Conservation (phyloP, 2,329 filamentous ascomycete species). For the Cryphonectria nitschkei region DNA sequence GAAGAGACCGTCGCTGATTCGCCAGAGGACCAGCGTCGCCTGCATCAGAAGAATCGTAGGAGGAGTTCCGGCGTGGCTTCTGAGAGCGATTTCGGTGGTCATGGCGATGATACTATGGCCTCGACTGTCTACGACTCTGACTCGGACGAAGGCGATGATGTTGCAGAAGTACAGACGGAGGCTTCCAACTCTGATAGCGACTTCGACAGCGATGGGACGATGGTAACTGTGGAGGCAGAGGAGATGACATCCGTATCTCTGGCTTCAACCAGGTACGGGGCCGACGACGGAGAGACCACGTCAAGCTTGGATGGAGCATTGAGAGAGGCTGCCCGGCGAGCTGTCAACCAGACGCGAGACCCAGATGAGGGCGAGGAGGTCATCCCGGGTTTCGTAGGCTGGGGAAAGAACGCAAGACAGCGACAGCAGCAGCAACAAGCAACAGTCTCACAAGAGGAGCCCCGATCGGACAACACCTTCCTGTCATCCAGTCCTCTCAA, state of each 20-base stretch:
- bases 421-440: conserved; percentile 57
- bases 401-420: conserved; percentile 63
- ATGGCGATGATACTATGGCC: conserved; percentile 64
- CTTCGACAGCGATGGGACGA: conserved; percentile 72
- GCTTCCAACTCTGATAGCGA: conserved; percentile 50
- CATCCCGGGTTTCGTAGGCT: conserved; percentile 74
- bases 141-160: conserved; percentile 59
- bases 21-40: conserved; percentile 66
- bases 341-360: conserved; percentile 70
- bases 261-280: conserved; percentile 61
- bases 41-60: conserved; percentile 64
- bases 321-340: conserved; percentile 72
- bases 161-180: conserved; percentile 59
- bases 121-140: conserved; percentile 79
- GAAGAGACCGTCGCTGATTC: conserved; percentile 62
- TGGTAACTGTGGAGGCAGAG: conserved; percentile 82
- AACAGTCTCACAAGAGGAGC: conserved; percentile 17
- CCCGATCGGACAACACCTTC: conserved; percentile 13
- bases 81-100: conserved; percentile 60
- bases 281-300: conserved; percentile 64
- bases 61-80: conserved; percentile 70
- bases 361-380: conserved; percentile 64
- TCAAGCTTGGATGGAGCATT: conserved; percentile 77
- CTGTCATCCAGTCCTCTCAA: conserved; percentile 28
- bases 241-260: conserved; percentile 73